phyloP scores from a whole-genome alignment of 2,329 filamentous ascomycete genomes.

The Fusarium domesticum region DNA sequence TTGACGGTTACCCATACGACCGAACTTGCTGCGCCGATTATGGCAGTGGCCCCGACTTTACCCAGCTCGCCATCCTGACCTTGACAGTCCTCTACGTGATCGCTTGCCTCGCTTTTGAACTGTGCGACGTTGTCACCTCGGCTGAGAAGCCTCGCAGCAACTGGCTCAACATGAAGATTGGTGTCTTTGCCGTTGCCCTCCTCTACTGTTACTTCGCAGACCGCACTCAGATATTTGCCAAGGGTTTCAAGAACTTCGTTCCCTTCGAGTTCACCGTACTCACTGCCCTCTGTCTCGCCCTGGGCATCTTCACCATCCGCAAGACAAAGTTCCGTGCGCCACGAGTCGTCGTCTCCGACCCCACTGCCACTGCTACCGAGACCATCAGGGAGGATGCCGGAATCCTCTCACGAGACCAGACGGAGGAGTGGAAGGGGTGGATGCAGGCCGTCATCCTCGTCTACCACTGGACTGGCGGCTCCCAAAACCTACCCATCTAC shows the following conservation, averaged over 20 bases:
- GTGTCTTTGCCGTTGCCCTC: slow-evolving; percentile 27
- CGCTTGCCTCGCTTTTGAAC: slow-evolving; percentile 19
- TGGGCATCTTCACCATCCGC: slow-evolving; percentile 17
- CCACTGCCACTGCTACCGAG: slow-evolving; percentile 3
- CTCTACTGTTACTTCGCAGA: slow-evolving; percentile 30
- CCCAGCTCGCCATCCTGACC: slow-evolving; percentile 24
- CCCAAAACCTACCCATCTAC: slow-evolving; percentile 47
- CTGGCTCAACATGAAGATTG: slow-evolving; percentile 24
- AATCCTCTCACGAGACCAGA: slow-evolving; percentile 47
- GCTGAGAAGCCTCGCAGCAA: slow-evolving; percentile 7
- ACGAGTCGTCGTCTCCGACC: slow-evolving; percentile 2
- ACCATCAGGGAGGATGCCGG: slow-evolving; percentile 17
- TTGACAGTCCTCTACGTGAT: slow-evolving; percentile 18
- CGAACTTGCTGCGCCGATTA: slow-evolving; percentile 54
- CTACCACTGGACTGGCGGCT: slow-evolving; percentile 58
- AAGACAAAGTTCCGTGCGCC: slow-evolving; percentile 15
- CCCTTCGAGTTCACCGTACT: slow-evolving; percentile 18
- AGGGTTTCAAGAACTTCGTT: slow-evolving; percentile 27
- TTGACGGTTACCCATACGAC: slow-evolving; percentile 41
- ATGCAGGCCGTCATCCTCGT: slow-evolving; percentile 55
- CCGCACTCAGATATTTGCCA: slow-evolving; percentile 29
- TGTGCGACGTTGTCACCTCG: slow-evolving; percentile 12
- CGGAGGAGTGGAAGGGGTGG: slow-evolving; percentile 65
- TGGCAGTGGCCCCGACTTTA: slow-evolving; percentile 15
- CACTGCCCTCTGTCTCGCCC: slow-evolving; percentile 6